A percentile compares a stretch with the other conserved stretches of the same genome.
phyloP scores from a whole-genome alignment of 164 flowering plant species.

The Santalum album region DNA sequence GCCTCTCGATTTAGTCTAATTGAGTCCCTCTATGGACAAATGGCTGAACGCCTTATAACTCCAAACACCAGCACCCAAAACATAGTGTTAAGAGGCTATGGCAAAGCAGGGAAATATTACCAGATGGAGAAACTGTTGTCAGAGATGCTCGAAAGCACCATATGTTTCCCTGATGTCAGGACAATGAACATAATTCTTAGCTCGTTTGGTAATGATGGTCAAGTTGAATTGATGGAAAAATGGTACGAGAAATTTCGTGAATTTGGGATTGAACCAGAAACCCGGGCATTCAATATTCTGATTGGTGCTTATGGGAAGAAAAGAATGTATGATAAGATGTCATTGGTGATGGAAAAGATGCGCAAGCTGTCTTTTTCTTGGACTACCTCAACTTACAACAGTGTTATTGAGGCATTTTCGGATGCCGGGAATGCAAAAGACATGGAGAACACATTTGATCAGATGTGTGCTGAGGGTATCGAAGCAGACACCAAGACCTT shows the following conservation, averaged over 20 bases:
- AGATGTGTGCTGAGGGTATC: conserved; percentile 93
- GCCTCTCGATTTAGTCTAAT: conserved; percentile 58
- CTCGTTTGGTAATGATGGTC: conserved; percentile 79
- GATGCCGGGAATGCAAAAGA: conserved; percentile 82
- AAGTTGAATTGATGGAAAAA: conserved; percentile 82
- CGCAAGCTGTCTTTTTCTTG: conserved; percentile 86
- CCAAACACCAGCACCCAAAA: conserved; percentile 94
- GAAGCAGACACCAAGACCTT: conserved; percentile 83
- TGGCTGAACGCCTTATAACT: conserved; percentile 54
- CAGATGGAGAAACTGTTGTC: conserved; percentile 75
- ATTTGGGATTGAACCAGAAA: conserved; percentile 90
- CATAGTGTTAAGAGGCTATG: conserved; percentile 80
- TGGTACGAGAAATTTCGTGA: conserved; percentile 93
- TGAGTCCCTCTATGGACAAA: conserved; percentile 60
- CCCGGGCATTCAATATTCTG: conserved; percentile 84
- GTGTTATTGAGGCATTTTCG: conserved; percentile 84
- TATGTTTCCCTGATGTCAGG: conserved; percentile 87
- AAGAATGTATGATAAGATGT: conserved; percentile 90
- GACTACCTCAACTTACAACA: conserved; percentile 94
- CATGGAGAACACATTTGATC: conserved; percentile 91
- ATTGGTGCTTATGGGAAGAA: conserved; percentile 96
- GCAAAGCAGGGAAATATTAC: conserved; percentile 72
- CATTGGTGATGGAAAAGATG: conserved; percentile 95
- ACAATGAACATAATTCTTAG: conserved; percentile 85
- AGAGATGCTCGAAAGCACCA: conserved; percentile 65